These are phyloP conservation scores for Fraxinus angustifolia DNA, from an alignment of 305 asterid genomes.

Conservation along the genomic window DNA sequence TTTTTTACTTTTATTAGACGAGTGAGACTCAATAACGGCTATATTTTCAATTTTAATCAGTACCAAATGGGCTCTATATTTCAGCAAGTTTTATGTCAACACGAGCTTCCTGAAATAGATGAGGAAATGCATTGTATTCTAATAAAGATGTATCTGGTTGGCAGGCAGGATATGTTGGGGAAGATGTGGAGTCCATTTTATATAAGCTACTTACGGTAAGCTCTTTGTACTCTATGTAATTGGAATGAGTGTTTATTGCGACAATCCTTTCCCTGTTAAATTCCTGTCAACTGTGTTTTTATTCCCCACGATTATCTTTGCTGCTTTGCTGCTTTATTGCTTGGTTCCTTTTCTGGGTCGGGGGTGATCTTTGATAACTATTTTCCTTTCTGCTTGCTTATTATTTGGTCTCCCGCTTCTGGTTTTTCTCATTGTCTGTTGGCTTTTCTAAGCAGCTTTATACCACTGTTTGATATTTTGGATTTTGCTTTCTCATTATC, in stretches of 20 bases:
- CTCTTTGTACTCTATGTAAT: not conserved
- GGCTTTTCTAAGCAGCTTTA: not conserved
- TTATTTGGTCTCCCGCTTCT: not conserved
- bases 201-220: conserved; percentile 86
- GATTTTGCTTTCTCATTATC: not conserved
- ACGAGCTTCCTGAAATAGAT: conserved; percentile 7
- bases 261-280: not conserved
- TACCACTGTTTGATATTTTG: not conserved
- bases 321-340: not conserved
- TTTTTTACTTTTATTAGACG: too few relatives aligned
- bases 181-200: conserved; percentile 93
- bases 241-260: not conserved
- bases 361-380: not conserved
- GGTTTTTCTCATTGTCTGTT: conserved; percentile 7
- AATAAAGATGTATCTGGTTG: conserved; percentile 17
- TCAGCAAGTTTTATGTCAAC: conserved; percentile 1
- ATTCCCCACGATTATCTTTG: not conserved
- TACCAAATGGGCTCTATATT: not conserved
- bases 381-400: not conserved
- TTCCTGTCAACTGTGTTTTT: not conserved
- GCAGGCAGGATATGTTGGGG: conserved; percentile 99
- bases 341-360: not conserved
- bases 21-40: too few relatives aligned
- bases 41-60: too few relatives aligned
- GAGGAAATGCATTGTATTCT: conserved; percentile 3